Conservation (phyloP, 495 filamentous ascomycete genomes). For the Xylaria longipes region DNA sequence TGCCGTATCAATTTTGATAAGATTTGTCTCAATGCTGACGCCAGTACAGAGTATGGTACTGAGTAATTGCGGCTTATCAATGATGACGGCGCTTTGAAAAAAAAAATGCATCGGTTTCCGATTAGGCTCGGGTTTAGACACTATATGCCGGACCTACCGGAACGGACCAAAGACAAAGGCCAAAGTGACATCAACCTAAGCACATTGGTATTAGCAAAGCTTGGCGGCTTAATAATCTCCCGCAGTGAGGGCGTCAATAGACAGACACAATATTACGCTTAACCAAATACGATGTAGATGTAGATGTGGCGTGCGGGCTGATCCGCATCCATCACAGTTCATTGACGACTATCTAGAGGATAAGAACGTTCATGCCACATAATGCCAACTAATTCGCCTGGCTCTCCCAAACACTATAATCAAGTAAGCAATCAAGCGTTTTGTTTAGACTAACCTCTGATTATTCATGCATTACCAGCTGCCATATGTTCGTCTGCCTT, state of each 20-base stretch:
- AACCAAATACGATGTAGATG: background rate
- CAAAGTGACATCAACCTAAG: background rate
- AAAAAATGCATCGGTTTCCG: constrained; percentile 8
- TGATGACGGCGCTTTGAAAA: background rate
- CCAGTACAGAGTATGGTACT: background rate
- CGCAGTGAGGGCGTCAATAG: background rate
- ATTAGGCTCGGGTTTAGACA: background rate
- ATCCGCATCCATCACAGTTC: background rate
- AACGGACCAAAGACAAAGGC: background rate
- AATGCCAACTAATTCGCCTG: background rate
- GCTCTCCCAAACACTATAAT: too few relatives aligned
- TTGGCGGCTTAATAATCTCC: constrained; percentile 3
- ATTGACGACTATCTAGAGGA: background rate
- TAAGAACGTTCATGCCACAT: background rate
- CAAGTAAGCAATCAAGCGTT: background rate
- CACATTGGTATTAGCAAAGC: background rate
- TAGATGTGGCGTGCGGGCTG: background rate
- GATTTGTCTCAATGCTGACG: background rate
- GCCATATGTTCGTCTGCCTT: background rate
- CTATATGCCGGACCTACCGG: too few relatives aligned
- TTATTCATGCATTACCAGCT: background rate
- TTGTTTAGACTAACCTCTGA: background rate
- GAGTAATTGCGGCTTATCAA: background rate
- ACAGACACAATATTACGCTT: background rate
- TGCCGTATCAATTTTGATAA: background rate